A percentile compares a stretch with the other conserved stretches of the same genome.
These are phyloP conservation scores for Ammopiptanthus mongolicus DNA, from an alignment of 306 rosid species.

Conservation along the genomic window DNA sequence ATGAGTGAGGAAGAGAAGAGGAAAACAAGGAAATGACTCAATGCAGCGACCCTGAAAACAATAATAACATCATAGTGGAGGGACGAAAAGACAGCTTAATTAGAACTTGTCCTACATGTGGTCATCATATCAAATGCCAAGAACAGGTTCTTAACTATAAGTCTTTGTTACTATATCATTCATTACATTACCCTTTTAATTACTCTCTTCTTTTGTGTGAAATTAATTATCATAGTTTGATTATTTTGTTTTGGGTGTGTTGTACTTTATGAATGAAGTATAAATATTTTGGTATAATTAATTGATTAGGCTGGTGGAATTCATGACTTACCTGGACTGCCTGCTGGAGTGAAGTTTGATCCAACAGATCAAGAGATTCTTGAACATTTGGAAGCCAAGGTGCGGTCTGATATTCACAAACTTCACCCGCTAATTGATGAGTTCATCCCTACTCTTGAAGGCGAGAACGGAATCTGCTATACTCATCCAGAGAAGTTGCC, in stretches of 20 bases:
- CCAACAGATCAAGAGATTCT: conserved; percentile 77
- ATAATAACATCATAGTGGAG: conserved; percentile 29
- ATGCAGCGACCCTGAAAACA: conserved; percentile 35
- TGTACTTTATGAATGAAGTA: background rate
- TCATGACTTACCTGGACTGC: conserved; percentile 64
- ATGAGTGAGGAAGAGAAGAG: conserved; percentile 30
- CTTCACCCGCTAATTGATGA: conserved; percentile 72
- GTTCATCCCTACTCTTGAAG: conserved; percentile 69
- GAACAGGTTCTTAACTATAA: conserved; percentile 42
- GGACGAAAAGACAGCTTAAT: conserved; percentile 38
- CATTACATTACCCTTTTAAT: background rate
- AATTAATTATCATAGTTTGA: background rate
- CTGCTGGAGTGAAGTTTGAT: conserved; percentile 83
- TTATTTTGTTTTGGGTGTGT: background rate
- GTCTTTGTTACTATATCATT: background rate
- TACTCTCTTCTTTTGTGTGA: background rate
- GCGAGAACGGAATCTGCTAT: conserved; percentile 73
- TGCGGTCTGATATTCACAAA: conserved; percentile 48
- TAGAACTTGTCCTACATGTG: conserved; percentile 68
- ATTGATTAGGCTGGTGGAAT: conserved; percentile 39
- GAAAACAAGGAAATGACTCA: conserved; percentile 43
- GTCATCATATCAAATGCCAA: conserved; percentile 63
- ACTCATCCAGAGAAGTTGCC: conserved; percentile 78
- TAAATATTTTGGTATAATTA: background rate
- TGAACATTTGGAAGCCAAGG: conserved; percentile 70